Conservation (phyloP, 1,284 basidiomycete genomes). For the Erythrobasidium hasegawianum region DNA sequence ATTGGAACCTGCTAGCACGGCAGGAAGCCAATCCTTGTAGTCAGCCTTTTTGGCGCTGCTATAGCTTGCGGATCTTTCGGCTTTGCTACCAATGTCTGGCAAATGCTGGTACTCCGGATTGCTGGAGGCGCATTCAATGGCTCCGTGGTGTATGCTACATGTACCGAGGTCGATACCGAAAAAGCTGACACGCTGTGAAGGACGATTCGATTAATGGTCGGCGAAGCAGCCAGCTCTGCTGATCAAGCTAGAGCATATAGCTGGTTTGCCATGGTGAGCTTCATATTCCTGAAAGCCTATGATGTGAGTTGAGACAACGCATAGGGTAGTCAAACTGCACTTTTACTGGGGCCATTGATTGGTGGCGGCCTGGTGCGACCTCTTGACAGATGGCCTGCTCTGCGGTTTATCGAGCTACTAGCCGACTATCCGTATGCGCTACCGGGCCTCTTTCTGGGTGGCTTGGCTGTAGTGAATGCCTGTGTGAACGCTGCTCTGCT, state of each 20-base stretch:
- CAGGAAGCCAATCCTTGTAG: constrained; percentile 50
- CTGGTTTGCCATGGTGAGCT: no score
- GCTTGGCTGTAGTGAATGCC: constrained; percentile 44
- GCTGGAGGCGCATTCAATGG: not conserved
- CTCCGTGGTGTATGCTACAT: not conserved
- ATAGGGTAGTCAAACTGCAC: not conserved
- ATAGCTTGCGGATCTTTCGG: constrained; percentile 50
- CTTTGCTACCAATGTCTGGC: constrained; percentile 38
- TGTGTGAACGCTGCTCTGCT: constrained; percentile 47
- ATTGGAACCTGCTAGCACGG: no score
- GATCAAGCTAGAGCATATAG: constrained; percentile 3
- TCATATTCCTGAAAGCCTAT: no score
- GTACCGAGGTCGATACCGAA: no score
- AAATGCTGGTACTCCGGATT: not conserved
- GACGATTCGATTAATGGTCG: not conserved
- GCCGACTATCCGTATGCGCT: constrained; percentile 47
- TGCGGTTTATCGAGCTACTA: not conserved
- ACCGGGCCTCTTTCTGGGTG: constrained; percentile 47
- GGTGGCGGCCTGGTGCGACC: not conserved
- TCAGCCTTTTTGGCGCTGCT: constrained; percentile 48
- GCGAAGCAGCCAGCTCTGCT: not conserved
- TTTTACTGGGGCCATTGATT: constrained; percentile 7
- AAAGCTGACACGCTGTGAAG: no score
- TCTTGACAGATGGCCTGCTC: not conserved
- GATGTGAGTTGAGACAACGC: no score